A percentile compares a stretch with the other conserved stretches of the same genome.
Conservation (phyloP, 2,329 filamentous ascomycete species). For the Ceratocystis eucalypticola region DNA sequence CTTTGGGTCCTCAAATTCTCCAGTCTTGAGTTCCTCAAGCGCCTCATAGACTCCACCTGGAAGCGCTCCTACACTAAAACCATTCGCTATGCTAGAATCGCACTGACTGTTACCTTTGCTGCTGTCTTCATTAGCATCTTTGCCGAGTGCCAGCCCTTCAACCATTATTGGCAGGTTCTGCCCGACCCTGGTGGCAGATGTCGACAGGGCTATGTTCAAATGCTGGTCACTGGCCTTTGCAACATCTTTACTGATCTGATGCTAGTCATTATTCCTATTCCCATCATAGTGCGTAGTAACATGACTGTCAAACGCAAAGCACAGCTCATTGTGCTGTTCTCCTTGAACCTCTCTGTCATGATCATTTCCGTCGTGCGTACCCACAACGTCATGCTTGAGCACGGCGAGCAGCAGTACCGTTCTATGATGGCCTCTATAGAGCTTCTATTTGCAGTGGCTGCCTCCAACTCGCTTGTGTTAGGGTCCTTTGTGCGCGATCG, state of each 20-base stretch:
- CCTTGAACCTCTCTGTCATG: slow-evolving; percentile 67
- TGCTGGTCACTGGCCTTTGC: slow-evolving; percentile 78
- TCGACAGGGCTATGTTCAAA: slow-evolving; percentile 72
- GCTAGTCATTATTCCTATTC: slow-evolving; percentile 76
- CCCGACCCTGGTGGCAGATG: slow-evolving; percentile 78
- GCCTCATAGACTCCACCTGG: slow-evolving; percentile 73
- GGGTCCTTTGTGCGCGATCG: slow-evolving; percentile 86
- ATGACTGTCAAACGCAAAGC: slow-evolving; percentile 68
- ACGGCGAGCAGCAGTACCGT: slow-evolving; percentile 71
- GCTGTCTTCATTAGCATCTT: slow-evolving; percentile 71
- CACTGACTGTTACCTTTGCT: slow-evolving; percentile 64
- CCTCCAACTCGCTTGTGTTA: slow-evolving; percentile 79
- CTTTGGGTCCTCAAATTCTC: slow-evolving; percentile 88
- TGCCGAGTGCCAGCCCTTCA: slow-evolving; percentile 66
- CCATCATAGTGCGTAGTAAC: slow-evolving; percentile 66
- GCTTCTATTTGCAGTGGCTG: slow-evolving; percentile 72
- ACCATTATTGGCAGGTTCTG: slow-evolving; percentile 65
- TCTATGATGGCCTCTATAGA: slow-evolving; percentile 83
- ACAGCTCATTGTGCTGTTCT: slow-evolving; percentile 68
- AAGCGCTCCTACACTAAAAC: slow-evolving; percentile 59
- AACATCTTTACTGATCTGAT: slow-evolving; percentile 83
- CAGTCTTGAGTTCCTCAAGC: slow-evolving; percentile 80
- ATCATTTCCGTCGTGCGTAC: slow-evolving; percentile 69
- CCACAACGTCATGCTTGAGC: slow-evolving; percentile 56
- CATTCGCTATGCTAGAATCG: slow-evolving; percentile 58